Conservation (phyloP, 139 green algal genomes). For the Pseudopediastrum boryanum region DNA sequence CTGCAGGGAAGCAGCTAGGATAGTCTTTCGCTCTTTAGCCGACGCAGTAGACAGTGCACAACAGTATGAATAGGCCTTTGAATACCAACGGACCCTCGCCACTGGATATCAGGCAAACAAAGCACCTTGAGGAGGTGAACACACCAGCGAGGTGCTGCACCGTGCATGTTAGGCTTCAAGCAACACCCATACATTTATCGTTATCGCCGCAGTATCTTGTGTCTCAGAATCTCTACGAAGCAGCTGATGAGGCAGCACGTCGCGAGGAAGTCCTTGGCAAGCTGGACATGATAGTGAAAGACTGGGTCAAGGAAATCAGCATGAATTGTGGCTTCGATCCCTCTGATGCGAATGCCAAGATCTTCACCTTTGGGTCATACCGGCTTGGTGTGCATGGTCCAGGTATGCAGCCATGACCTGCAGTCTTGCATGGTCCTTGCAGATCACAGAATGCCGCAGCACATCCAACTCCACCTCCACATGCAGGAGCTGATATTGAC, state of each 20-base stretch:
- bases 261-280: slow-evolving; percentile 71
- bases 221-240: slow-evolving; percentile 65
- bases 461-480: background rate
- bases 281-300: slow-evolving; percentile 67
- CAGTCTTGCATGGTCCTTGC: background rate
- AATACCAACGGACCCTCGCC: slow-evolving; percentile 24
- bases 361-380: slow-evolving; percentile 96
- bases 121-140: slow-evolving; percentile 53
- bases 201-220: slow-evolving; percentile 54
- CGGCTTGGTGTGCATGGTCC: slow-evolving; percentile 93
- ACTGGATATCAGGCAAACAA: slow-evolving; percentile 45
- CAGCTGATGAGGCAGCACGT: slow-evolving; percentile 47
- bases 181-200: background rate
- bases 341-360: slow-evolving; percentile 82
- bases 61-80: slow-evolving; percentile 37
- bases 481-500: slow-evolving; percentile 93
- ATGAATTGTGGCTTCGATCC: slow-evolving; percentile 47
- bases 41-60: too few relatives aligned
- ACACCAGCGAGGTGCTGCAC: background rate
- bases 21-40: too few relatives aligned
- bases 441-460: background rate
- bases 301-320: slow-evolving; percentile 69
- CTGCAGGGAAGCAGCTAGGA: too few relatives aligned
- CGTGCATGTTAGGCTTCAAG: background rate
- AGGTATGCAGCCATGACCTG: slow-evolving; percentile 47